phyloP scores from a whole-genome alignment of 148 eudicot genomes.

The Chenopodium album region DNA sequence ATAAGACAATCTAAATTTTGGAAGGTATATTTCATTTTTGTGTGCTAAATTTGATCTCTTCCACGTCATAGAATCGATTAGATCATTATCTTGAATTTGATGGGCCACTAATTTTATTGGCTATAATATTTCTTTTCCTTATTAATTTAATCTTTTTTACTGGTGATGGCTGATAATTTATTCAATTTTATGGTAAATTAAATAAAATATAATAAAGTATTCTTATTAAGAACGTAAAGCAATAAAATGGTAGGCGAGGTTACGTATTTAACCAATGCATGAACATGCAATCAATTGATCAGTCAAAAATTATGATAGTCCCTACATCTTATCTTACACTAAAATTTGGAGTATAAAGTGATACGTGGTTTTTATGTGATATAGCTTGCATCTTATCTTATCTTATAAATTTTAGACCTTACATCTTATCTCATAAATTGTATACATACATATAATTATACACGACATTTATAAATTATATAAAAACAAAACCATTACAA shows the following conservation, averaged over 20 bases:
- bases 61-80: conserved; percentile 7
- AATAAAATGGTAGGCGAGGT: background rate
- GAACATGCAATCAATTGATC: background rate
- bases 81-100: background rate
- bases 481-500: background rate
- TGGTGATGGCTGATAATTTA: background rate
- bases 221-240: background rate
- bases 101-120: background rate
- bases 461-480: too few relatives aligned
- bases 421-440: background rate
- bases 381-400: background rate
- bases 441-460: too few relatives aligned
- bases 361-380: conserved; percentile 5
- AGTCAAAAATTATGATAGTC: background rate
- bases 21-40: background rate
- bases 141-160: too few relatives aligned
- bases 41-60: background rate
- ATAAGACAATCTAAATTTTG: background rate
- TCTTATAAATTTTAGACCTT: background rate
- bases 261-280: background rate
- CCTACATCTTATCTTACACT: conserved; percentile 11
- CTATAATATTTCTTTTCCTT: background rate
- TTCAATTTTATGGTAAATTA: too few relatives aligned
- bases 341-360: background rate
- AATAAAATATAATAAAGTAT: too few relatives aligned